These are phyloP conservation scores for Verticillium dahliae DNA, from an alignment of 2,329 filamentous ascomycete genomes.

Conservation along the genomic window DNA sequence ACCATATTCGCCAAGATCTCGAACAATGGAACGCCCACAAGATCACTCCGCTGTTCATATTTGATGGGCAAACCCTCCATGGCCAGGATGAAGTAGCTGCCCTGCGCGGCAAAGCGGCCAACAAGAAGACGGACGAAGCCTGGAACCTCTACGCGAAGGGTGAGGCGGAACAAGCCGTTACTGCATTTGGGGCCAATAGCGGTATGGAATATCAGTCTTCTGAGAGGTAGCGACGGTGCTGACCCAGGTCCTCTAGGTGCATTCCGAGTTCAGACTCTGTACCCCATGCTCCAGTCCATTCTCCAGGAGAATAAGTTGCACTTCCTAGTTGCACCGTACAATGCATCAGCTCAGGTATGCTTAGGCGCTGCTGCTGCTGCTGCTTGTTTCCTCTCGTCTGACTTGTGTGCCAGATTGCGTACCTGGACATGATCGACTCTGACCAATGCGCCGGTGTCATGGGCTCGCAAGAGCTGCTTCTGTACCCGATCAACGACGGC, in stretches of 20 bases:
- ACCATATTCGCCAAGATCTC: slow-evolving; percentile 71
- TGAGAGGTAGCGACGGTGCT: background rate
- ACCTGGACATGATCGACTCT: slow-evolving; percentile 63
- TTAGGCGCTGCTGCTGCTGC: background rate
- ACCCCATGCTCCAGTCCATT: slow-evolving; percentile 68
- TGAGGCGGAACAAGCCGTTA: slow-evolving; percentile 72
- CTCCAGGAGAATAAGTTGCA: slow-evolving; percentile 63
- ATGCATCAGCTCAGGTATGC: slow-evolving; percentile 74
- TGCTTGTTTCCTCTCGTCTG: slow-evolving; percentile 11
- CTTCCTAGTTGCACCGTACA: slow-evolving; percentile 81
- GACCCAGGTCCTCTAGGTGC: slow-evolving; percentile 46
- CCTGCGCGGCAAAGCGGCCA: slow-evolving; percentile 57
- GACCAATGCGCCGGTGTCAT: slow-evolving; percentile 70
- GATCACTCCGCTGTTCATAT: slow-evolving; percentile 81
- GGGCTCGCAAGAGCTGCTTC: slow-evolving; percentile 76
- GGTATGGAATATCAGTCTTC: slow-evolving; percentile 40
- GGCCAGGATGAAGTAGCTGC: slow-evolving; percentile 67
- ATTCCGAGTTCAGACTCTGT: slow-evolving; percentile 64
- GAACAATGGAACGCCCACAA: slow-evolving; percentile 62
- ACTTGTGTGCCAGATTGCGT: slow-evolving; percentile 56
- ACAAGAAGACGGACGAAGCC: slow-evolving; percentile 66
- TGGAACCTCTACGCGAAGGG: slow-evolving; percentile 84
- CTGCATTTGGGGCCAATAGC: slow-evolving; percentile 72
- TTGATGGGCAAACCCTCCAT: slow-evolving; percentile 77
- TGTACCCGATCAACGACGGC: slow-evolving; percentile 76